phyloP scores from a whole-genome alignment of 2,329 filamentous ascomycete genomes.

The Penicillium capsulatum region DNA sequence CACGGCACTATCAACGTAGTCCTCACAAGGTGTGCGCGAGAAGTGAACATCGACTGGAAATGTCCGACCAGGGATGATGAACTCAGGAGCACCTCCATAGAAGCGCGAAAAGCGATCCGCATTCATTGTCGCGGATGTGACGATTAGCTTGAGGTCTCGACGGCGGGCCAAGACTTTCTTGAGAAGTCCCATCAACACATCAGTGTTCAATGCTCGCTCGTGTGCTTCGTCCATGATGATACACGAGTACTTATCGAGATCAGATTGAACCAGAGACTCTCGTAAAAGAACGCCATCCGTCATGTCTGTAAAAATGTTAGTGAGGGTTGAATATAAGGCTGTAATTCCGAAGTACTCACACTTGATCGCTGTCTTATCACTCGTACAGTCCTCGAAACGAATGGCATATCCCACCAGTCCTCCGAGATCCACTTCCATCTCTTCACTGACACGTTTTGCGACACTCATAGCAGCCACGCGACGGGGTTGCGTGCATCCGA shows the following conservation, averaged over 20 bases:
- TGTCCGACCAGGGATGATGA: conserved; percentile 90
- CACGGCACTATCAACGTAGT: conserved; percentile 95
- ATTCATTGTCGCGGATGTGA: conserved; percentile 99
- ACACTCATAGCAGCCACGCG: conserved; percentile 99
- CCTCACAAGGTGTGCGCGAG: conserved; percentile 88
- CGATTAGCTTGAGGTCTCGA: conserved; percentile 89
- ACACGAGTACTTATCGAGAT: conserved; percentile 93
- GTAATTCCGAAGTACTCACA: conserved; percentile 45
- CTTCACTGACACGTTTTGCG: conserved; percentile 93
- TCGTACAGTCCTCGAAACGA: conserved; percentile 96
- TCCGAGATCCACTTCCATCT: conserved; percentile 92
- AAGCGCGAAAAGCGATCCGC: conserved; percentile 93
- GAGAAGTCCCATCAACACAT: conserved; percentile 94
- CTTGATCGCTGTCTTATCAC: conserved; percentile 91
- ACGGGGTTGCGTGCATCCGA: conserved; percentile 92
- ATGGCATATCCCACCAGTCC: conserved; percentile 92
- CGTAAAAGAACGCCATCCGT: conserved; percentile 92
- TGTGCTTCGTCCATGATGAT: conserved; percentile 99
- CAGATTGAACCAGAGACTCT: conserved; percentile 87
- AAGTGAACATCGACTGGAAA: conserved; percentile 98
- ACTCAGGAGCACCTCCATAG: conserved; percentile 92
- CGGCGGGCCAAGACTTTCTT: conserved; percentile 92
- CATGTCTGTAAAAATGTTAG: conserved; percentile 63
- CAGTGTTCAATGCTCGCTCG: conserved; percentile 92
- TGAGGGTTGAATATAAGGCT: conserved; percentile 7